Evolutionary conservation across 371 early-diverging fungal species (phyloP).

Genomic region (Gilbertella persicaria): DNA sequence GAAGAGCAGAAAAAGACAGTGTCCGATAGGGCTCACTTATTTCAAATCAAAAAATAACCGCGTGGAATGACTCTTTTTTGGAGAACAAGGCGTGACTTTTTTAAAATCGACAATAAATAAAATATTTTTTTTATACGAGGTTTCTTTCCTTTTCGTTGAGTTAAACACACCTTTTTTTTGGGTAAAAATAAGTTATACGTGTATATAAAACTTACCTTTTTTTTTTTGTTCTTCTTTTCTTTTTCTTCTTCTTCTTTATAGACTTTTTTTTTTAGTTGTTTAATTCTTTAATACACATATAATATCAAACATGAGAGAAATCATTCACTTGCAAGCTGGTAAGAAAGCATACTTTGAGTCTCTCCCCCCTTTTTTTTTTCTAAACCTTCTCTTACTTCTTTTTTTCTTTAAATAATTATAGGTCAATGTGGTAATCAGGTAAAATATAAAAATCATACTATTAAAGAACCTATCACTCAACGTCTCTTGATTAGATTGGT

Average conservation of each 20-base stretch:
- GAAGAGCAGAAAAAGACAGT: too few relatives aligned
- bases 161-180: slow-evolving; percentile 13
- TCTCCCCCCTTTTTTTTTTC: background rate
- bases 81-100: background rate
- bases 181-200: background rate
- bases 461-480: background rate
- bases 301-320: slow-evolving; percentile 90
- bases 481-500: slow-evolving; percentile 57
- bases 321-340: slow-evolving; percentile 98
- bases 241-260: background rate
- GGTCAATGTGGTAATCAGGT: slow-evolving; percentile 94
- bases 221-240: slow-evolving; percentile 6
- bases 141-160: slow-evolving; percentile 16
- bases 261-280: slow-evolving; percentile 1
- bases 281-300: background rate
- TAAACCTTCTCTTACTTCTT: background rate
- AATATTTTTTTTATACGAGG: slow-evolving; percentile 10
- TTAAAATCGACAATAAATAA: background rate
- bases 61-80: background rate
- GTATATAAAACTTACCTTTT: slow-evolving; percentile 6
- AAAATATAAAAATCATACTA: slow-evolving; percentile 7
- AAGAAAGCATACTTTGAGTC: slow-evolving; percentile 1
- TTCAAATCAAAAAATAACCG: too few relatives aligned
- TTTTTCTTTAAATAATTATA: slow-evolving; percentile 7
- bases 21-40: too few relatives aligned